phyloP scores from a whole-genome alignment of 257 asterid genomes.

The Linaria vulgaris region DNA sequence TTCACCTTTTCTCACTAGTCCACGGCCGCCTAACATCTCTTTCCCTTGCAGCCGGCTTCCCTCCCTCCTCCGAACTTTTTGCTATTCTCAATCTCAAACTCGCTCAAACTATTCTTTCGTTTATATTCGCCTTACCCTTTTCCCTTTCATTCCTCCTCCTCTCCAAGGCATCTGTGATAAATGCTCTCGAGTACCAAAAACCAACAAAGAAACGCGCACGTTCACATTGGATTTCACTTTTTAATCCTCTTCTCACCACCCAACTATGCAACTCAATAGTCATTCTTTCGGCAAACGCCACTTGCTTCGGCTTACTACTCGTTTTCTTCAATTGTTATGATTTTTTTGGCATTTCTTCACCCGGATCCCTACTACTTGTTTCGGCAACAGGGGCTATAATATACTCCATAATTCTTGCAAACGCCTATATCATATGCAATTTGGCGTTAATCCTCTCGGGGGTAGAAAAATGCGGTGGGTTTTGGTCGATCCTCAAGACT shows the following conservation, averaged over 20 bases:
- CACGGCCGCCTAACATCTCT: constrained; percentile 43
- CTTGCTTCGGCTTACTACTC: constrained; percentile 44
- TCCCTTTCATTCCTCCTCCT: constrained; percentile 57
- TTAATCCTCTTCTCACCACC: constrained; percentile 50
- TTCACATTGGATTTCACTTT: constrained; percentile 31
- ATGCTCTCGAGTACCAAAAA: constrained; percentile 24
- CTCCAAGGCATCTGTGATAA: constrained; percentile 44
- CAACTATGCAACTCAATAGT: constrained; percentile 53
- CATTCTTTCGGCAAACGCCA: constrained; percentile 50
- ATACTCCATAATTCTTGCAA: constrained; percentile 51
- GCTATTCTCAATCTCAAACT: constrained; percentile 52
- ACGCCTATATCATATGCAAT: constrained; percentile 49
- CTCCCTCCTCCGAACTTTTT: constrained; percentile 50
- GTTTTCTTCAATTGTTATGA: constrained; percentile 40
- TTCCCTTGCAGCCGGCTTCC: constrained; percentile 69
- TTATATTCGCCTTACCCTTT: constrained; percentile 33
- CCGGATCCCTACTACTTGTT: constrained; percentile 24
- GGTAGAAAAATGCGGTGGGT: constrained; percentile 46
- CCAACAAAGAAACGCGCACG: neutral
- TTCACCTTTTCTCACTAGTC: constrained; percentile 34
- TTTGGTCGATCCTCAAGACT: constrained; percentile 45
- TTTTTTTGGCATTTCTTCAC: constrained; percentile 35
- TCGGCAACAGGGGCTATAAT: constrained; percentile 44
- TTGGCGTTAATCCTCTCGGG: constrained; percentile 55
- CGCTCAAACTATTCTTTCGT: constrained; percentile 49